Percentiles rank a stretch among this genome's conserved stretches.
Conservation (phyloP, 2,329 filamentous ascomycete genomes). For the Aspergillus sp. region DNA sequence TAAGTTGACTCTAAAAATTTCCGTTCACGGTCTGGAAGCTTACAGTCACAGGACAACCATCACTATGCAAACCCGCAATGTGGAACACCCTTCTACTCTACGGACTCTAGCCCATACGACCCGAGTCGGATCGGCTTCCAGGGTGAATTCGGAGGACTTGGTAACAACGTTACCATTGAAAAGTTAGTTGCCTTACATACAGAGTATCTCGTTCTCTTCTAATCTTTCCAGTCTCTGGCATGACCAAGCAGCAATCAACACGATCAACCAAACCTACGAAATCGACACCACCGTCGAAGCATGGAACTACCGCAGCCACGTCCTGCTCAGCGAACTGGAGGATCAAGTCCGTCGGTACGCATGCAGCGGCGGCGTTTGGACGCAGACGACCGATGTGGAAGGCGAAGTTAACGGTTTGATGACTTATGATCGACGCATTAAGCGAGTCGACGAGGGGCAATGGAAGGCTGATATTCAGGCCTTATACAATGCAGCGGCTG, state of each 20-base stretch:
- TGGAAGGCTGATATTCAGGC: conserved; percentile 56
- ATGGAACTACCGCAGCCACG: conserved; percentile 61
- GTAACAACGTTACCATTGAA: conserved; percentile 56
- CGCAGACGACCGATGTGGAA: conserved; percentile 68
- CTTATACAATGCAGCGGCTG: conserved; percentile 51
- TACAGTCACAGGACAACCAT: conserved; percentile 53
- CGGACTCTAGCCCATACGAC: conserved; percentile 50
- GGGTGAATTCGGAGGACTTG: conserved; percentile 65
- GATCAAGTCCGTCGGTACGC: conserved; percentile 49
- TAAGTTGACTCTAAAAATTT: conserved; percentile 7
- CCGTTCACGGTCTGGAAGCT: background rate
- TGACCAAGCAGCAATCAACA: conserved; percentile 50
- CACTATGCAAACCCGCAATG: conserved; percentile 67
- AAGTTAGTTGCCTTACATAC: conserved; percentile 29
- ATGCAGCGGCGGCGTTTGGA: conserved; percentile 64
- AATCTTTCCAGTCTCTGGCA: conserved; percentile 54
- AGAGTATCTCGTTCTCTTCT: background rate
- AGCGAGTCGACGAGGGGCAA: conserved; percentile 48
- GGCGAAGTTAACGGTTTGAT: conserved; percentile 67
- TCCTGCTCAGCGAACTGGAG: conserved; percentile 42
- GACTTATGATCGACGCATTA: conserved; percentile 59
- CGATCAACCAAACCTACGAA: conserved; percentile 63
- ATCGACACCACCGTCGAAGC: conserved; percentile 51
- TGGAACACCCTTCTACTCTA: conserved; percentile 61
- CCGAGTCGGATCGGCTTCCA: conserved; percentile 58